Evolutionary conservation across 2,329 filamentous ascomycete species (phyloP), one percentile per base, ranked within the genome.

Genomic region (Aureobasidium leucospermi): DNA sequence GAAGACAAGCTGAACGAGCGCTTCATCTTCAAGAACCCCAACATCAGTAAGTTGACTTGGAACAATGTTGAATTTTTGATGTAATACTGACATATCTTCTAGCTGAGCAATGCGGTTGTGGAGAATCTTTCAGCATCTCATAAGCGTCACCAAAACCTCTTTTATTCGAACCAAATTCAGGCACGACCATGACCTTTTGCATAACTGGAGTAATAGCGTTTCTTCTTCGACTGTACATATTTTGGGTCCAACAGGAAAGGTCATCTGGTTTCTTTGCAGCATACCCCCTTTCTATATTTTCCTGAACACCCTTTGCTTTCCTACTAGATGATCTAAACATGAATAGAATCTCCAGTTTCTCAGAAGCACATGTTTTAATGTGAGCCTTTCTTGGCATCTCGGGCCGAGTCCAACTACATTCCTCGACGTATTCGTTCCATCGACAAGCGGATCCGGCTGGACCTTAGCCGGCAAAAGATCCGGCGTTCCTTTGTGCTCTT

Each of bases 91-190:
- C 48, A 16, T 34, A 6, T 32, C 47, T n/a, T 47, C 63, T 72
- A 96, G 92, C 96, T 81, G 93, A 96, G 71, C 84, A 95, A 80
- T 97, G 93, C 69, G 93, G 93, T 41, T 97, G 93, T 67, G 93
- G 93, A 69, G 93, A 97, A 78, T 96, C 91, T 1, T 97, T 97
- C 72, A 96, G 76, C 67, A 75, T 79, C 59, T 72, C 70, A 65
- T 78, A 69, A 70, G 32, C 31, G 16, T 49, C 46, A n/a, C 16
- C 8, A 36, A 13, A n/a, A 11, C 11, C 16, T 19, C 16, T 41
- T 15, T 34, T 31, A 4, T 16, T 1, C 15, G 19, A 38, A 15
- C 32, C n/a, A 31, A 36, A 11, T 11, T 49, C 13, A 3, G 9
- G 6, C 16, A 49, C 19, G 16, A 49, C 16, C 47, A 49, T 49